These are phyloP conservation scores for Exophiala phaeomuriformis DNA, from an alignment of 2,329 filamentous ascomycete species.

Conservation along the genomic window DNA sequence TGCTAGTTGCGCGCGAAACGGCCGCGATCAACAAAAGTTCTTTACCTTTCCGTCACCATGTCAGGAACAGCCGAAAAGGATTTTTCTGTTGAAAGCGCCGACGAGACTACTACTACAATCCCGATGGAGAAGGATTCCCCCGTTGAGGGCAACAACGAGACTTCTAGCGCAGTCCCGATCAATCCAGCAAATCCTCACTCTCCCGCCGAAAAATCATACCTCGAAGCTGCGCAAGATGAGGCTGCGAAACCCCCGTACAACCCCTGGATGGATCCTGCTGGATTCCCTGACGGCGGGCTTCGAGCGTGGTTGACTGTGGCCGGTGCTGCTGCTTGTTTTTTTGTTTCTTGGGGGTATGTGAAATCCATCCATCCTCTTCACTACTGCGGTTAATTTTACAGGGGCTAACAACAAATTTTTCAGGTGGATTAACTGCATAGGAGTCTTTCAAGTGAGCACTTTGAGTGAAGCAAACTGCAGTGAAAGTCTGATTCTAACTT, in stretches of 20 bases:
- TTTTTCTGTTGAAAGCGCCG: no score
- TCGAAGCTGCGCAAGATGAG: constrained; percentile 8
- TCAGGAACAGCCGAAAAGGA: background rate
- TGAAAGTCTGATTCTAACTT: no score
- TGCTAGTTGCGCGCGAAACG: no score
- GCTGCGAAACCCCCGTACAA: constrained; percentile 19
- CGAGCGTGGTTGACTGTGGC: constrained; percentile 53
- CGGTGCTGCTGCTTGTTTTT: constrained; percentile 42
- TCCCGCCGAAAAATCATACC: constrained; percentile 7
- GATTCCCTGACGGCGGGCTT: constrained; percentile 54
- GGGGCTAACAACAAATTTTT: background rate
- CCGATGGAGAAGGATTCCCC: constrained; percentile 8
- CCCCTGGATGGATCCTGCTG: constrained; percentile 35
- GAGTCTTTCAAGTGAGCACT: constrained; percentile 44
- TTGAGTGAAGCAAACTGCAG: no score
- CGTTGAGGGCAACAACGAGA: background rate
- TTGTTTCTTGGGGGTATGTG: constrained; percentile 47
- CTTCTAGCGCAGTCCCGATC: background rate
- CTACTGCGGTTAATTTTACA: background rate
- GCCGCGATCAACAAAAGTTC: no score
- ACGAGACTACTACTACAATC: background rate
- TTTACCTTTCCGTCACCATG: background rate
- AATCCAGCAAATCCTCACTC: background rate
- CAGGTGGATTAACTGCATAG: constrained; percentile 35
- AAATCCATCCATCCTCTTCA: constrained; percentile 17